phyloP scores from a whole-genome alignment of 805 yeast species.

The Barnettozyma pratensis region DNA sequence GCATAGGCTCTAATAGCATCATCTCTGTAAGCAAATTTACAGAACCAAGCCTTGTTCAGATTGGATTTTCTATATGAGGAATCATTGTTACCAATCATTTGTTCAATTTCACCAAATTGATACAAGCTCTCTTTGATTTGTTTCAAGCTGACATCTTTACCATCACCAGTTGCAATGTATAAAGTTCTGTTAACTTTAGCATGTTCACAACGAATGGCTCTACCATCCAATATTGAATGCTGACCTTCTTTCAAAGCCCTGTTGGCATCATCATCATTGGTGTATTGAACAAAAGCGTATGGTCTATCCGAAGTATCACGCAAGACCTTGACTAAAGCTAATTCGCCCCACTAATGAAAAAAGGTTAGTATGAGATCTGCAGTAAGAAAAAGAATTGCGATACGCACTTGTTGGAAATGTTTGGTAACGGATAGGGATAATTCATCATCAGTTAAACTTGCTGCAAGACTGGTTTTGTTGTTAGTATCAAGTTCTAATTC shows the following conservation, averaged over 20 bases:
- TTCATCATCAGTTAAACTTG: slow-evolving; percentile 63
- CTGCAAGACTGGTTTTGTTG: slow-evolving; percentile 45
- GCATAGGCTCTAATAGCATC: slow-evolving; percentile 88
- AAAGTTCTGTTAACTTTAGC: slow-evolving; percentile 90
- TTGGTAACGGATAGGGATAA: slow-evolving; percentile 62
- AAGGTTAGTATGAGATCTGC: background rate
- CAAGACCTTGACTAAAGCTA: slow-evolving; percentile 72
- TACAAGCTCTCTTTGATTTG: slow-evolving; percentile 36
- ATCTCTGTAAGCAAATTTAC: slow-evolving; percentile 74
- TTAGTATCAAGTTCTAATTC: background rate
- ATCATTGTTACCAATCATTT: slow-evolving; percentile 41
- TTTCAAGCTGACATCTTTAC: slow-evolving; percentile 23
- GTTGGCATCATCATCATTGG: slow-evolving; percentile 63
- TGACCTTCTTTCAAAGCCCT: slow-evolving; percentile 66
- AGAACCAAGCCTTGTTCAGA: slow-evolving; percentile 54
- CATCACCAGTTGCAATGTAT: slow-evolving; percentile 41
- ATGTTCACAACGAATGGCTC: slow-evolving; percentile 79
- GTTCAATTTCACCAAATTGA: slow-evolving; percentile 74
- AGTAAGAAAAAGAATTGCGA: background rate
- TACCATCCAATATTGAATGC: slow-evolving; percentile 61
- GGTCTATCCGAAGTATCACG: slow-evolving; percentile 81
- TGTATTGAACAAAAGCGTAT: slow-evolving; percentile 88
- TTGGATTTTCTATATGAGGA: slow-evolving; percentile 26
- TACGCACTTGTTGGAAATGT: slow-evolving; percentile 47
- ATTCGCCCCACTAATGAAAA: slow-evolving; percentile 55